Conservation (phyloP, 73 alveolate species). For the Paramecium bursaria region DNA sequence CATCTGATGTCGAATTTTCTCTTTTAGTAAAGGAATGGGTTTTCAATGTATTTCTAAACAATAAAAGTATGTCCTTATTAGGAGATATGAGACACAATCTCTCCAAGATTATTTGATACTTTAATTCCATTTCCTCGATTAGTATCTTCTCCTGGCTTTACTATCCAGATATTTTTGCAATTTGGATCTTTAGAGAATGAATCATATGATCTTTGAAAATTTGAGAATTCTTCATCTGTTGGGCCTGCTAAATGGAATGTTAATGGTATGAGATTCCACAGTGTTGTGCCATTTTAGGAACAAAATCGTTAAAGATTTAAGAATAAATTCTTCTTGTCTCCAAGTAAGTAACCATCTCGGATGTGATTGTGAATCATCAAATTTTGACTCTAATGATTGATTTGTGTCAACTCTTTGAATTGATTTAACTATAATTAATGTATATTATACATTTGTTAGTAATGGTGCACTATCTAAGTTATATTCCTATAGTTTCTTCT, state of each 20-base stretch:
- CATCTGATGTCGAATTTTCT: slow-evolving; percentile 97
- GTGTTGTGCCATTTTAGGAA: slow-evolving; percentile 70
- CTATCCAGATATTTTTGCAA: slow-evolving; percentile 69
- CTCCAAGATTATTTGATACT: slow-evolving; percentile 57
- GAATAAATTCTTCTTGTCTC: slow-evolving; percentile 84
- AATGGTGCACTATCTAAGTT: neutral
- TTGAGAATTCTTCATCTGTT: slow-evolving; percentile 73
- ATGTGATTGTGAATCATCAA: slow-evolving; percentile 73
- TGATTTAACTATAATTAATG: neutral
- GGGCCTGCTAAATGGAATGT: slow-evolving; percentile 86
- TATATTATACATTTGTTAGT: neutral
- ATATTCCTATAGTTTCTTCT: slow-evolving; percentile 30
- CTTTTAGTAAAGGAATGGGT: slow-evolving; percentile 91
- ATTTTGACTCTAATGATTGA: slow-evolving; percentile 45
- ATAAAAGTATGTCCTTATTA: slow-evolving; percentile 78
- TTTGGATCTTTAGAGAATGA: slow-evolving; percentile 1
- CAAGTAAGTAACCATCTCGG: slow-evolving; percentile 78
- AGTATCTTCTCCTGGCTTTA: slow-evolving; percentile 77
- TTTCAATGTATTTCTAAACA: slow-evolving; percentile 92
- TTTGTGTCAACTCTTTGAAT: neutral
- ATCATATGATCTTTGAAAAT: slow-evolving; percentile 67
- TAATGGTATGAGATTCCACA: slow-evolving; percentile 77
- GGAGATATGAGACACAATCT: slow-evolving; percentile 59
- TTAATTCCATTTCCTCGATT: slow-evolving; percentile 76
- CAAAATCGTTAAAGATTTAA: slow-evolving; percentile 81